Evolutionary conservation across 352 stramenopile species (phyloP).

Genomic region (Phytophthora europaea): DNA sequence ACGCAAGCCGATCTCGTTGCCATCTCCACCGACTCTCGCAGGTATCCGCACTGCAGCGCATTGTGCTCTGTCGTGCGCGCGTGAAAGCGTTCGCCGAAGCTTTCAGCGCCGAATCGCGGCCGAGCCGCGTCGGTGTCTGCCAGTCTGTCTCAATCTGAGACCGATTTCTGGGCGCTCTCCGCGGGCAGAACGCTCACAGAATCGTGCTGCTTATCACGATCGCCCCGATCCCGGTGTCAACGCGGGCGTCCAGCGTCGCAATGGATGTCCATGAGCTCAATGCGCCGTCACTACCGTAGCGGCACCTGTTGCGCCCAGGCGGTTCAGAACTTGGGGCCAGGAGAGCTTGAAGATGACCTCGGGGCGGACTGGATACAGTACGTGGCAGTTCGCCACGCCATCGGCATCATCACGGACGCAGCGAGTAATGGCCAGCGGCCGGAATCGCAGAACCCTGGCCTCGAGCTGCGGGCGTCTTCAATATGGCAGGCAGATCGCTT

Average conservation of each 20-base stretch:
- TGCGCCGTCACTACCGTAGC: neutral
- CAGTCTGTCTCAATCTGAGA: constrained; percentile 34
- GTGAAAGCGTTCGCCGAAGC: constrained; percentile 27
- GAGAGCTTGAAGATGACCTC: neutral
- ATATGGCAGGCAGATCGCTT: neutral
- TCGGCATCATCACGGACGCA: neutral
- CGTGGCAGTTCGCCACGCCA: neutral
- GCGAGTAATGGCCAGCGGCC: neutral
- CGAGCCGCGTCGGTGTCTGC: constrained; percentile 18
- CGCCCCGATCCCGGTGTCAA: neutral
- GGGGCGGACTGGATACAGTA: neutral
- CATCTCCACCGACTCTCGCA: constrained; percentile 5
- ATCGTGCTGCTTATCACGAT: constrained; percentile 26
- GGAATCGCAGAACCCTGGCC: constrained; percentile 1
- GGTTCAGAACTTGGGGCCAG: neutral
- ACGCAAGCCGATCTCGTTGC: constrained; percentile 1
- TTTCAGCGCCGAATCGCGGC: constrained; percentile 6
- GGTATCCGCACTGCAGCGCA: constrained; percentile 8
- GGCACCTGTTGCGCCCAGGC: neutral
- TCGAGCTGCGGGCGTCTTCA: neutral
- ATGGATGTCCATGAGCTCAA: neutral
- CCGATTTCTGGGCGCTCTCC: constrained; percentile 9
- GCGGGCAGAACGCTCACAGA: constrained; percentile 31
- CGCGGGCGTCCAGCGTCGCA: neutral
- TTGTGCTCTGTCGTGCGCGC: constrained; percentile 12